Percentiles rank a stretch among this genome's conserved stretches.
These are phyloP conservation scores for Lenzites betulinus DNA, from an alignment of 768 basidiomycete species.

Conservation along the genomic window DNA sequence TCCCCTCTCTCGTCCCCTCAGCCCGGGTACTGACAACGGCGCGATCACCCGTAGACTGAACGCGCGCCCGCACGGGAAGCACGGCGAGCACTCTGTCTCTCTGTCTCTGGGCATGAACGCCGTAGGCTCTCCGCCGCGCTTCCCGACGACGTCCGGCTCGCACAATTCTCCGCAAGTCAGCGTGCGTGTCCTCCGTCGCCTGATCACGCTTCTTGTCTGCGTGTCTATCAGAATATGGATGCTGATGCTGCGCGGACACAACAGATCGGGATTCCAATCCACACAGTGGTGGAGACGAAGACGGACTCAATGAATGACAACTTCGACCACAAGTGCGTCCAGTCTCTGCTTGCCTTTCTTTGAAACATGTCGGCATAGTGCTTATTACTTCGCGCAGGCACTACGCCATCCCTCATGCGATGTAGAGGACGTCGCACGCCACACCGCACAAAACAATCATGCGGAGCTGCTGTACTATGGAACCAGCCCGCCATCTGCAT, in stretches of 20 bases:
- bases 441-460: no score
- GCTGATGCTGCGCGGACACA: background rate
- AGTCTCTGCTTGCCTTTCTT: no score
- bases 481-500: no score
- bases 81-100: conserved; percentile 37
- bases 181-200: background rate
- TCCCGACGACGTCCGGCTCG: background rate
- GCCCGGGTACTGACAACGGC: background rate
- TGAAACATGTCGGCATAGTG: no score
- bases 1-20: background rate
- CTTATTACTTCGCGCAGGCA: no score
- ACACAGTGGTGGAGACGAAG: conserved; percentile 5
- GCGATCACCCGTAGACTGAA: conserved; percentile 41
- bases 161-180: background rate
- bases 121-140: conserved; percentile 3
- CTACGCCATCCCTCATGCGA: background rate
- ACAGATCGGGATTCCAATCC: conserved; percentile 10
- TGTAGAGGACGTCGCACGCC: background rate
- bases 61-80: conserved; percentile 22
- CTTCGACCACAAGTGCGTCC: conserved; percentile 13
- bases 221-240: background rate
- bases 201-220: background rate
- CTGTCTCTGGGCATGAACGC: conserved; percentile 36
- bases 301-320: background rate
- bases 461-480: no score